phyloP scores from a whole-genome alignment of 495 filamentous ascomycete genomes.

The Xylaria telfairii region DNA sequence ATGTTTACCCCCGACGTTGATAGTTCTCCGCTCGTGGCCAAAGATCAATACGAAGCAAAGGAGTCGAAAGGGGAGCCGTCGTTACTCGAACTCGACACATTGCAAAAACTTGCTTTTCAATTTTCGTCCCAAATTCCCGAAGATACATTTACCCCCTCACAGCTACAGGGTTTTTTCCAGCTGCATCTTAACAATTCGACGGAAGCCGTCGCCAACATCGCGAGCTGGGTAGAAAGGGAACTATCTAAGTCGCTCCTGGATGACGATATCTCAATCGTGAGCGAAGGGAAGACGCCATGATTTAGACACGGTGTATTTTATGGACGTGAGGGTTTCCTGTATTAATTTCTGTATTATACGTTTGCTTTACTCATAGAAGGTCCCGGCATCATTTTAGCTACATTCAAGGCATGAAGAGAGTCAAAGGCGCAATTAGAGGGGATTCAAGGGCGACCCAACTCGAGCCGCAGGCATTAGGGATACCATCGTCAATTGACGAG shows the following conservation, averaged over 20 bases:
- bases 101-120: conserved; percentile 52
- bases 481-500: not conserved
- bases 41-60: conserved; percentile 20
- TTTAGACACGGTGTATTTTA: not conserved
- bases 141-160: conserved; percentile 66
- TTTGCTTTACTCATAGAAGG: not conserved
- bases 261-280: conserved; percentile 40
- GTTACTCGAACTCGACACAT: conserved; percentile 34
- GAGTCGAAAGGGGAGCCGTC: conserved; percentile 15
- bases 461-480: not conserved
- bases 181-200: conserved; percentile 58
- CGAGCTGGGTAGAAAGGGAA: conserved; percentile 54
- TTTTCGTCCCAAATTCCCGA: conserved; percentile 61
- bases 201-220: conserved; percentile 53
- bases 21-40: conserved; percentile 16
- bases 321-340: not conserved
- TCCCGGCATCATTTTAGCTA: not conserved
- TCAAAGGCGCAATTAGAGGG: not conserved
- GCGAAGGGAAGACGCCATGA: conserved; percentile 31
- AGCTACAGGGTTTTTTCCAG: conserved; percentile 70
- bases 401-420: not conserved
- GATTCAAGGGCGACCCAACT: not conserved
- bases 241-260: conserved; percentile 30
- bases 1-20: conserved; percentile 47
- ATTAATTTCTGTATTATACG: conserved; percentile 4